These are phyloP conservation scores for Spathaspora sp. DNA, from an alignment of 805 yeast species.

Conservation along the genomic window DNA sequence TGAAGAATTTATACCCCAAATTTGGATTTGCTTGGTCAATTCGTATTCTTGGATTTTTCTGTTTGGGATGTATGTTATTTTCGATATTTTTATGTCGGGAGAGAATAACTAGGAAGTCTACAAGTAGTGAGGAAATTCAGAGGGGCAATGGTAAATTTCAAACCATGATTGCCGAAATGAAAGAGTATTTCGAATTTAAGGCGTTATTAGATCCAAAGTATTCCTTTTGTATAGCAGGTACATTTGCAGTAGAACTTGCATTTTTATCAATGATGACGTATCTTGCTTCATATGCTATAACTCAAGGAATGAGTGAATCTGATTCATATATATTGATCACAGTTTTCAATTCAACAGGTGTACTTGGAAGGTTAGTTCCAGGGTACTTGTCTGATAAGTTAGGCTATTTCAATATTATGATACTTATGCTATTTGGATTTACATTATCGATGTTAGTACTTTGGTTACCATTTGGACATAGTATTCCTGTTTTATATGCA, in stretches of 20 bases:
- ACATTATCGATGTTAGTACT: conserved; percentile 46
- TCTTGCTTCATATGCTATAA: conserved; percentile 53
- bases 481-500: conserved; percentile 40
- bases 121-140: conserved; percentile 4
- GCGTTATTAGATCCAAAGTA: conserved; percentile 37
- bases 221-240: conserved; percentile 34
- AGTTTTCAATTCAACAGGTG: conserved; percentile 42
- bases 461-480: conserved; percentile 66
- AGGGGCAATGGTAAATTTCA: not conserved
- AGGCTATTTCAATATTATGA: conserved; percentile 59
- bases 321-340: conserved; percentile 44
- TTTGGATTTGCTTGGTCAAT: conserved; percentile 64
- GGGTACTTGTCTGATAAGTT: conserved; percentile 50
- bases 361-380: conserved; percentile 53
- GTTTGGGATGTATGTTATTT: conserved; percentile 21
- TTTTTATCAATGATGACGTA: conserved; percentile 51
- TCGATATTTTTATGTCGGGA: conserved; percentile 27
- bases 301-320: conserved; percentile 44
- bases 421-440: conserved; percentile 43
- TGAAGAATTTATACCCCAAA: conserved; percentile 39
- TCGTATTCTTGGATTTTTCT: conserved; percentile 39
- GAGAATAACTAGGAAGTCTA: conserved; percentile 15
- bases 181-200: conserved; percentile 28
- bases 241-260: conserved; percentile 48
- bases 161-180: conserved; percentile 10